Percentiles rank a stretch among this genome's conserved stretches.
Conservation (phyloP, 1,284 basidiomycete species). For the Veloporphyrellus conicus region DNA sequence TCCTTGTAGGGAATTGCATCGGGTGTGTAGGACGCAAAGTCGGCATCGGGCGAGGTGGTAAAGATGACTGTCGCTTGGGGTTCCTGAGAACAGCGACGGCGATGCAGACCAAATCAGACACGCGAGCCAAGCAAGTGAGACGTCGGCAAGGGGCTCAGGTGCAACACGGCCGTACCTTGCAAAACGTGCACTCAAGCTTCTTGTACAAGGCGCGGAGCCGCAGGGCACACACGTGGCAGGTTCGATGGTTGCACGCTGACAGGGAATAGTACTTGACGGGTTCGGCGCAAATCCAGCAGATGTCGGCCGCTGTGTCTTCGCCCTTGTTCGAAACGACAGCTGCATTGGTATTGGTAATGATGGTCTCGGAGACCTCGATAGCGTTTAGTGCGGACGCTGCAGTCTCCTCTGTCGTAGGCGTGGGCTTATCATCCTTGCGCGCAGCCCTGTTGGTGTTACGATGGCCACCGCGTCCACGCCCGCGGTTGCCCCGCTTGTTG, state of each 20-base stretch:
- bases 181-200: slow-evolving; percentile 90
- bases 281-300: slow-evolving; percentile 97
- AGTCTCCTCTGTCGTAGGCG: background rate
- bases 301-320: slow-evolving; percentile 38
- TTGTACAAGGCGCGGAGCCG: slow-evolving; percentile 94
- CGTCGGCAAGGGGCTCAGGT: background rate
- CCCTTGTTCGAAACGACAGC: slow-evolving; percentile 6
- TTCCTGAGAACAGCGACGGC: slow-evolving; percentile 44
- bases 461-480: slow-evolving; percentile 22
- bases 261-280: slow-evolving; percentile 87
- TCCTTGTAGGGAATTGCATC: slow-evolving; percentile 67
- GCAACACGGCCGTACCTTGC: slow-evolving; percentile 66
- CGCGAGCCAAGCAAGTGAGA: too few species aligned
- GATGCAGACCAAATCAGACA: background rate
- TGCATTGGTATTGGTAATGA: background rate
- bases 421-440: slow-evolving; percentile 9
- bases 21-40: slow-evolving; percentile 60
- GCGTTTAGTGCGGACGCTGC: too few species aligned
- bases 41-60: slow-evolving; percentile 63
- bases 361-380: slow-evolving; percentile 1
- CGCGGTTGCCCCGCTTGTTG: slow-evolving; percentile 14
- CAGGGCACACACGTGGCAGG: slow-evolving; percentile 89
- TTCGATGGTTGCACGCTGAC: slow-evolving; percentile 88
- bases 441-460: slow-evolving; percentile 7
- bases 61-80: slow-evolving; percentile 80